These are phyloP conservation scores for Umbelopsis sp. DNA, from an alignment of 192 early-diverging fungal species.

Conservation along the genomic window DNA sequence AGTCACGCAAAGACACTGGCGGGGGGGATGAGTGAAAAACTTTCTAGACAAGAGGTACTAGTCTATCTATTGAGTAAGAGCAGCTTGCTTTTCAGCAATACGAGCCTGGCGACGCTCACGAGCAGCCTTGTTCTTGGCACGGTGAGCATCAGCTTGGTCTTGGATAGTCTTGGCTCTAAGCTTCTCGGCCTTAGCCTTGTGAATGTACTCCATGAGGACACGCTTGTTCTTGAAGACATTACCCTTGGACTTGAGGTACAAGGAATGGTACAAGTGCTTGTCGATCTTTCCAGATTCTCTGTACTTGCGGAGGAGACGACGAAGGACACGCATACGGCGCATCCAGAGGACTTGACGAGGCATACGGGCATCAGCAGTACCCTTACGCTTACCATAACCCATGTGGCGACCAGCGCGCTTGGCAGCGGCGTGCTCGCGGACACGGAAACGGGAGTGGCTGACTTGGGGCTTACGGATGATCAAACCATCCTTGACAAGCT, in stretches of 20 bases:
- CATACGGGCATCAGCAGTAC: slow-evolving; percentile 99
- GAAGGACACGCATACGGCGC: slow-evolving; percentile 95
- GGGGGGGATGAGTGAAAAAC: too few relatives aligned
- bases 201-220: slow-evolving; percentile 99
- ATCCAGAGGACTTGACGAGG: slow-evolving; percentile 95
- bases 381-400: slow-evolving; percentile 90
- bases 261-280: slow-evolving; percentile 91
- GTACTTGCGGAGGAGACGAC: slow-evolving; percentile 96
- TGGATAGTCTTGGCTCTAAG: slow-evolving; percentile 86
- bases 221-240: slow-evolving; percentile 99
- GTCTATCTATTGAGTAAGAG: background rate
- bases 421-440: slow-evolving; percentile 86
- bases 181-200: slow-evolving; percentile 99
- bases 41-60: too few relatives aligned
- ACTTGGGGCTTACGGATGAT: slow-evolving; percentile 93
- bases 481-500: slow-evolving; percentile 96
- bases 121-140: slow-evolving; percentile 91
- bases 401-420: slow-evolving; percentile 98
- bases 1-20: too few relatives aligned
- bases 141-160: slow-evolving; percentile 99
- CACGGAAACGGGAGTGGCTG: slow-evolving; percentile 91
- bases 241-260: slow-evolving; percentile 99
- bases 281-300: slow-evolving; percentile 98
- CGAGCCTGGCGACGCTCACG: slow-evolving; percentile 90
- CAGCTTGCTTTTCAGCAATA: slow-evolving; percentile 73